A percentile compares a stretch with the other conserved stretches of the same genome.
Evolutionary conservation across 805 yeast species (phyloP).

Genomic region (Teunomyces stri): DNA sequence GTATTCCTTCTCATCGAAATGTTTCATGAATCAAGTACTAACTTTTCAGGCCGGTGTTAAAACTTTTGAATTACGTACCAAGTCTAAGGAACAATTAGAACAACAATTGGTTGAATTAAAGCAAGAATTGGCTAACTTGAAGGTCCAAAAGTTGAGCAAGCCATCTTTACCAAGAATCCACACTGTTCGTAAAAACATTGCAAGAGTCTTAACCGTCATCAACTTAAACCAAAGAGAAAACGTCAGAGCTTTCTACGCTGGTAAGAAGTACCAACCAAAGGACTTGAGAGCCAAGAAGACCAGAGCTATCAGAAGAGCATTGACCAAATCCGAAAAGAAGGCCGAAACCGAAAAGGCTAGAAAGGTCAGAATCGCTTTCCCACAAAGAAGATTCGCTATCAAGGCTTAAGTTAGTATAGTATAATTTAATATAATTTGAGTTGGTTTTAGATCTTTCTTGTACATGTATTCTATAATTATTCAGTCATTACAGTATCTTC

Average conservation of each 20-base stretch:
- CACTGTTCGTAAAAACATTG: slow-evolving; percentile 97
- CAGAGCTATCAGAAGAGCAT: slow-evolving; percentile 98
- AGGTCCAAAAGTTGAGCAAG: slow-evolving; percentile 91
- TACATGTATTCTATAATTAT: slow-evolving; percentile 1
- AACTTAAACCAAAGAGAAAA: slow-evolving; percentile 94
- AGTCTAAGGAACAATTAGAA: slow-evolving; percentile 96
- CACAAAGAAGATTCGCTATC: slow-evolving; percentile 97
- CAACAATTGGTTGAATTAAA: slow-evolving; percentile 91
- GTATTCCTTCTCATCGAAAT: neutral
- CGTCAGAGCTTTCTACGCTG: slow-evolving; percentile 92
- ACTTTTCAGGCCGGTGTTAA: slow-evolving; percentile 73
- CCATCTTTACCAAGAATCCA: slow-evolving; percentile 94
- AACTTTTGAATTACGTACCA: slow-evolving; percentile 94
- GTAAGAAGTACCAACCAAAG: slow-evolving; percentile 95
- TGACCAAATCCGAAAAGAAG: slow-evolving; percentile 82
- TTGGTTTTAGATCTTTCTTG: neutral
- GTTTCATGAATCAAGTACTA: neutral
- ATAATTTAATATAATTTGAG: slow-evolving; percentile 4
- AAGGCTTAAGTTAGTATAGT: slow-evolving; percentile 68
- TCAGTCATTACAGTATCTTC: slow-evolving; percentile 21
- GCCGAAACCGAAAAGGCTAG: slow-evolving; percentile 82
- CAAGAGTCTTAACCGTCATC: slow-evolving; percentile 95
- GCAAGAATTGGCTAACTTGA: slow-evolving; percentile 93
- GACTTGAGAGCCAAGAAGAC: slow-evolving; percentile 99
- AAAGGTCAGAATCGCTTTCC: slow-evolving; percentile 94